These are phyloP conservation scores for Noccaea caerulescens DNA, from an alignment of 345 rosid species.

Conservation along the genomic window DNA sequence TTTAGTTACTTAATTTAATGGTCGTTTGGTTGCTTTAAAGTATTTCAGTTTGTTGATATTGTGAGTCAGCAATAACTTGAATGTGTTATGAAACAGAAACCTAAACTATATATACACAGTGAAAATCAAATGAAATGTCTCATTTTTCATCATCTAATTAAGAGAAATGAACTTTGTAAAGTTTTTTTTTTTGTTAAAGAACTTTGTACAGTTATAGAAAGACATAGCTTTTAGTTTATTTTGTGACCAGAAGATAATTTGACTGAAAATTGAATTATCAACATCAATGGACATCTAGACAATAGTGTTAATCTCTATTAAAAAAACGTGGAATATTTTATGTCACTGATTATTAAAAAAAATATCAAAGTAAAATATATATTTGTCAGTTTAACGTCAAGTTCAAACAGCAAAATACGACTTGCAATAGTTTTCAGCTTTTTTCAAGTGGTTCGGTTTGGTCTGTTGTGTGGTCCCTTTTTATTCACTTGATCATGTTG, in stretches of 20 bases:
- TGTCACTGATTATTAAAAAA: background rate
- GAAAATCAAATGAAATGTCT: background rate
- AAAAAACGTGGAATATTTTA: too few relatives aligned
- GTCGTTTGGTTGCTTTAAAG: background rate
- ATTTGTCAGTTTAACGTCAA: constrained; percentile 34
- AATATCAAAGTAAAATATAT: background rate
- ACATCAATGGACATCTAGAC: too few relatives aligned
- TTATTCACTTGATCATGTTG: background rate
- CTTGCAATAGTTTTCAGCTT: constrained; percentile 1
- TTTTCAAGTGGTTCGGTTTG: constrained; percentile 15
- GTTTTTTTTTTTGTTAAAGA: background rate
- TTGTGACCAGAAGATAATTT: background rate
- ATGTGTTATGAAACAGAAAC: background rate
- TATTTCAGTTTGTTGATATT: background rate
- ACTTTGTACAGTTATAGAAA: background rate
- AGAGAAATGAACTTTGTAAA: background rate
- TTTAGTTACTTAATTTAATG: background rate
- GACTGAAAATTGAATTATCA: too few relatives aligned
- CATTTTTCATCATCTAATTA: background rate
- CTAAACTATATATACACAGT: background rate
- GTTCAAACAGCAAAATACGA: constrained; percentile 19
- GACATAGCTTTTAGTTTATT: background rate
- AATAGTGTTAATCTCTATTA: too few relatives aligned
- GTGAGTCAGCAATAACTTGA: background rate
- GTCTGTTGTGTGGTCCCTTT: background rate